Evolutionary conservation across 2,329 filamentous ascomycete genomes (phyloP).

Genomic region (Neoscytalidium dimidiatum): DNA sequence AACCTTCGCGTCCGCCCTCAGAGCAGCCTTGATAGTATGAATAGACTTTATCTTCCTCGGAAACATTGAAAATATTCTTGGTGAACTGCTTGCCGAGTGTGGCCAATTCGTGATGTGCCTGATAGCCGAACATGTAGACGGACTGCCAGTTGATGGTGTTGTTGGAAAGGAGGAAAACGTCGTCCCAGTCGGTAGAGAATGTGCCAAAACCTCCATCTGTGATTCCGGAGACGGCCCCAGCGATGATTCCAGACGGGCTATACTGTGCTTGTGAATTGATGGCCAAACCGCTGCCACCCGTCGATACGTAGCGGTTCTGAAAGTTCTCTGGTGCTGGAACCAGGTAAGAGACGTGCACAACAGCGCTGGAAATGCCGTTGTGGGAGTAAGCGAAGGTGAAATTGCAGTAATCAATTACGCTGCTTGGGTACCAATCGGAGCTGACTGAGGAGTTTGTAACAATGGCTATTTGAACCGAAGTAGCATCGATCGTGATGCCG

Average conservation of each 20-base stretch:
- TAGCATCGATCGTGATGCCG: constrained; percentile 42
- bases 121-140: constrained; percentile 54
- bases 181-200: constrained; percentile 45
- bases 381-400: constrained; percentile 51
- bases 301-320: constrained; percentile 48
- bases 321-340: constrained; percentile 47
- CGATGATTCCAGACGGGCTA: constrained; percentile 45
- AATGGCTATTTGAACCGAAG: constrained; percentile 39
- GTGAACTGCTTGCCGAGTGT: constrained; percentile 50
- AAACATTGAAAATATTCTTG: constrained; percentile 39
- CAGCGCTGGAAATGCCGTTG: constrained; percentile 32
- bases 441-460: constrained; percentile 36
- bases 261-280: constrained; percentile 42
- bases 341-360: constrained; percentile 41
- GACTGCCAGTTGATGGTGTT: constrained; percentile 55
- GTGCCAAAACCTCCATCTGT: constrained; percentile 56
- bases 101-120: constrained; percentile 55
- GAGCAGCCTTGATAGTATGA: constrained; percentile 59
- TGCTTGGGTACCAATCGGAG: constrained; percentile 27
- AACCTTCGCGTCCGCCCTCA: constrained; percentile 54
- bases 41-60: constrained; percentile 34
- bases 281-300: constrained; percentile 50
- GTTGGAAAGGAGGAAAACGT: constrained; percentile 38
- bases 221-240: constrained; percentile 50
- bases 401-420: constrained; percentile 46